Evolutionary conservation across 176 grass and related monocot species (phyloP), one percentile per base, ranked within the genome.

Genomic region (Raddia guianensis): DNA sequence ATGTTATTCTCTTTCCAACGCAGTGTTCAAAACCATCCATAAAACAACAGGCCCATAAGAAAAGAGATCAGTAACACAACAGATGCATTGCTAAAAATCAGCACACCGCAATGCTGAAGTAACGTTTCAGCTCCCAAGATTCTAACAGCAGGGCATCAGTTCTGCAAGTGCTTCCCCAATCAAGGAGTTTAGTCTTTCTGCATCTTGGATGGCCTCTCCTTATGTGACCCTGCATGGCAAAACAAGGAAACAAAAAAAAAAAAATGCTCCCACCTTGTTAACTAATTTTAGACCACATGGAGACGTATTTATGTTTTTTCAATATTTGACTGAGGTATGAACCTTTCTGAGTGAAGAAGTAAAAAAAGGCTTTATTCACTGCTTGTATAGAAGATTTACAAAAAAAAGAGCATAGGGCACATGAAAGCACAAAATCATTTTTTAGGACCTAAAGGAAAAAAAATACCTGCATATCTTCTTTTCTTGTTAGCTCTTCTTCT

Each of bases 381-480:
- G 19, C 13, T 11, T 13, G 44, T 16, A 53, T 15, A 5, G 3
- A 74, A 66, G 61, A 85, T 45, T 7, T 33, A 67, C 35, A 81
- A 27, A 27, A 27, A 27, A 27, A 27, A 27, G 27, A 76, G 1
- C 8, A 0, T 2, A 5, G 52, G 18, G 59, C 11, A 32, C 27
- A 45, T 33, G 20, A 61, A 50, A 54, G 72, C 1, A 8, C 12
- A 44, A 44, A 27, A 13, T 8, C 5, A 51, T 56, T 6, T 72
- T 58, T 7, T 19, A 45, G 32, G 46, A 80, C 15, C 13, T 32
- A 43, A 37, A 2, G 3, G 27, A 27, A 27, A 49, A 72, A 16
- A 47, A 64, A 18, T 88, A 95, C 90, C 86, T 90, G 90, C 94
- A 43, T 93, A 91, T 95, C 55, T 92, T 74, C 86, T 93, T 85